Evolutionary conservation across 2,329 filamentous ascomycete species (phyloP).

Genomic region (Microdochium bolleyi): DNA sequence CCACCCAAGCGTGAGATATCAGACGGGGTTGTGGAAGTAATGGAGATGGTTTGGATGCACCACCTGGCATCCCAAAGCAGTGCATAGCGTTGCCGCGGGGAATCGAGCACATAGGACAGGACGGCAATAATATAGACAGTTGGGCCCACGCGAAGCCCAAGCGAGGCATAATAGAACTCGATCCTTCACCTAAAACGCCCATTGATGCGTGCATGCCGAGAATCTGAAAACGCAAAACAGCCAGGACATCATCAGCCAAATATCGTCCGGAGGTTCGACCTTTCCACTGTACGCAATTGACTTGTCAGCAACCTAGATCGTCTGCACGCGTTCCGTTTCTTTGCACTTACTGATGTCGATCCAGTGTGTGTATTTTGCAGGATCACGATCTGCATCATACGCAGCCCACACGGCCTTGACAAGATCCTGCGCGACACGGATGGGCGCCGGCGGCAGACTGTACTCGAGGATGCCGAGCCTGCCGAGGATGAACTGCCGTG

Average conservation of each 20-base stretch:
- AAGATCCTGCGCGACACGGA: constrained; percentile 30
- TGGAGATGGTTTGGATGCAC: too few species aligned
- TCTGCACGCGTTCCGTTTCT: background rate
- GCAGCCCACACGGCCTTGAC: constrained; percentile 31
- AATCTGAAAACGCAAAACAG: background rate
- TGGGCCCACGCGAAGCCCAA: too few species aligned
- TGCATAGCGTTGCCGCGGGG: too few species aligned
- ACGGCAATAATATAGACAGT: too few species aligned
- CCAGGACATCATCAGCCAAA: constrained; percentile 3
- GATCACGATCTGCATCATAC: constrained; percentile 27
- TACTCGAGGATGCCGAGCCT: constrained; percentile 28
- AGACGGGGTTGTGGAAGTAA: too few species aligned
- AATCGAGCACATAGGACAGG: too few species aligned
- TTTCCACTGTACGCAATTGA: constrained; percentile 2
- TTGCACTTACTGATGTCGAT: constrained; percentile 24
- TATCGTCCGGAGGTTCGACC: constrained; percentile 7
- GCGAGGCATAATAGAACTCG: too few species aligned
- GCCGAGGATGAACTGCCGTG: constrained; percentile 28
- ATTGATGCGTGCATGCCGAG: too few species aligned
- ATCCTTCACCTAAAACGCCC: too few species aligned
- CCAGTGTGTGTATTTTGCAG: constrained; percentile 27
- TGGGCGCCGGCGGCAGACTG: constrained; percentile 30
- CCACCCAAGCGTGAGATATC: too few species aligned
- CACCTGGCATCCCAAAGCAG: too few species aligned
- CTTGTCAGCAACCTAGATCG: background rate